A percentile compares a stretch with the other conserved stretches of the same genome.
Evolutionary conservation across 352 stramenopile species (phyloP).

Genomic region (Pythium scleroteichum): DNA sequence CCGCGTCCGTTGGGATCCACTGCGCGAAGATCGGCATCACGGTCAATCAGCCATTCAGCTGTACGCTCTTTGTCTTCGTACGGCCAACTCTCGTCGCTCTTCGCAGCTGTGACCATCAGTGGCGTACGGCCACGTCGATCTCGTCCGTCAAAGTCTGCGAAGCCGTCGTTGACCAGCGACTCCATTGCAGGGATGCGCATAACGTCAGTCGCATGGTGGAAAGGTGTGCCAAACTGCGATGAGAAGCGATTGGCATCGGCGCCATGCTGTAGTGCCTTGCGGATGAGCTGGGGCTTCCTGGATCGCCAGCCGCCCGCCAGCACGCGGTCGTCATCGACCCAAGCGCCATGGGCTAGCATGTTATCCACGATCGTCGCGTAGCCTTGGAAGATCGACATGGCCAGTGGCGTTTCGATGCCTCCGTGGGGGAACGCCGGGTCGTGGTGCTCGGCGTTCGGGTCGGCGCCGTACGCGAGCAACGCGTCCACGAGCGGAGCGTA

Average conservation of each 20-base stretch:
- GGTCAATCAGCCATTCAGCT: neutral
- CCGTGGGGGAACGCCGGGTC: neutral
- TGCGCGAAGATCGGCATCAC: constrained; percentile 1
- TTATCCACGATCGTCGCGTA: neutral
- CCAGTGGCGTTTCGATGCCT: neutral
- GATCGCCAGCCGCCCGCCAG: neutral
- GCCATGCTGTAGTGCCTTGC: neutral
- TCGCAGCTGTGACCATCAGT: neutral
- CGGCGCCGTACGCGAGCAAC: constrained; percentile 12
- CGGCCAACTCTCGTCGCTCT: neutral
- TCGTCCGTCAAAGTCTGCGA: constrained; percentile 4
- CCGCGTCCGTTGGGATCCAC: neutral
- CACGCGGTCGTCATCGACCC: neutral
- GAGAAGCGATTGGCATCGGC: constrained; percentile 3
- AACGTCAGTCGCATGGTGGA: neutral
- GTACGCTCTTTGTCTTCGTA: neutral
- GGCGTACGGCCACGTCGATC: neutral
- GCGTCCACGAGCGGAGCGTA: neutral
- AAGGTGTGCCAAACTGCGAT: neutral
- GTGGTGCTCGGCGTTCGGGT: constrained; percentile 1
- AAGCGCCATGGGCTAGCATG: neutral
- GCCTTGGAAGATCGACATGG: neutral
- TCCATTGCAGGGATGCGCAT: neutral
- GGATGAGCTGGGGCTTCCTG: too few relatives aligned
- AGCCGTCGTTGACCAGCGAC: neutral